Percentiles rank a stretch among this genome's conserved stretches.
Evolutionary conservation across 108 stramenopile species (phyloP).

Genomic region (Cyclotella distinguenda): DNA sequence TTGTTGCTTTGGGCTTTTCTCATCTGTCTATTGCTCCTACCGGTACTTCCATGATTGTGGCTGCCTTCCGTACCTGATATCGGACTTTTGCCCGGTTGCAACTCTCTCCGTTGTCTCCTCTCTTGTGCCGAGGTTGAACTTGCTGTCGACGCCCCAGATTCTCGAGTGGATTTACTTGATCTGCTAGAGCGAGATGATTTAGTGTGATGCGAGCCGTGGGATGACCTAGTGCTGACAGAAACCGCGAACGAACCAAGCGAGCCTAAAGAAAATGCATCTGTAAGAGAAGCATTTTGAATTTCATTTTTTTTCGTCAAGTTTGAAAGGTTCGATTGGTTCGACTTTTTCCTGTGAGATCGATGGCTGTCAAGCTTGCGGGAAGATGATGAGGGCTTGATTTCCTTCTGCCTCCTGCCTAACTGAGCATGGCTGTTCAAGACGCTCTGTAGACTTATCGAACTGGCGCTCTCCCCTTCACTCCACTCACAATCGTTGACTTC

Average conservation of each 20-base stretch:
- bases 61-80: no score
- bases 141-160: slow-evolving; percentile 2
- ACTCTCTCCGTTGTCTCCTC: slow-evolving; percentile 25
- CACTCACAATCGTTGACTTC: neutral
- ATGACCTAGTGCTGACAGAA: slow-evolving; percentile 19
- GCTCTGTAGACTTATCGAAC: neutral
- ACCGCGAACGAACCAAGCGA: slow-evolving; percentile 19
- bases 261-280: slow-evolving; percentile 22
- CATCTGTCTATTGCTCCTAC: no score
- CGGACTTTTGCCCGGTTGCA: slow-evolving; percentile 25
- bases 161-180: slow-evolving; percentile 4
- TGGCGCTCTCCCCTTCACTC: neutral
- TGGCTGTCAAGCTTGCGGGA: slow-evolving; percentile 6
- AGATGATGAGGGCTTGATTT: slow-evolving; percentile 16
- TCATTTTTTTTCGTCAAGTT: neutral
- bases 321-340: neutral
- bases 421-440: no score
- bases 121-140: slow-evolving; percentile 11
- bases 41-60: no score
- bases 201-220: neutral
- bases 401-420: no score
- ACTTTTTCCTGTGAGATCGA: neutral
- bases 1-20: neutral
- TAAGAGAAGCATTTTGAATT: neutral
- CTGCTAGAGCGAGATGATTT: neutral